These are phyloP conservation scores for Talaromyces atroroseus DNA, from an alignment of 2,329 filamentous ascomycete species.

Conservation along the genomic window DNA sequence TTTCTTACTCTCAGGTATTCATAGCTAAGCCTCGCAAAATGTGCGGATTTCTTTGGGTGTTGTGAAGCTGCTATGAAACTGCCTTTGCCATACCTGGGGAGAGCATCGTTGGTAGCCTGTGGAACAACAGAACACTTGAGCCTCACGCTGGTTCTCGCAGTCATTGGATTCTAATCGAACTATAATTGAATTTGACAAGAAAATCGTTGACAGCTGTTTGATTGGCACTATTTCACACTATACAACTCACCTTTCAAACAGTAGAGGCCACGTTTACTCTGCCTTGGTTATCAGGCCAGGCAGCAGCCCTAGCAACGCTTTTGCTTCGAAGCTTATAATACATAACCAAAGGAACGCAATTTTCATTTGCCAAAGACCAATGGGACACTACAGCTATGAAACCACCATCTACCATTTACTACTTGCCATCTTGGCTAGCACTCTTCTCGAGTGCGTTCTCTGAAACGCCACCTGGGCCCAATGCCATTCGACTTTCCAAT, in stretches of 20 bases:
- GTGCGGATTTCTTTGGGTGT: neutral
- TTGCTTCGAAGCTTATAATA: neutral
- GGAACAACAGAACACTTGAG: neutral
- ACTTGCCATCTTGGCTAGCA: slow-evolving; percentile 17
- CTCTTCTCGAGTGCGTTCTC: slow-evolving; percentile 13
- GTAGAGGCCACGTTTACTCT: neutral
- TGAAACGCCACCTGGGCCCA: slow-evolving; percentile 27
- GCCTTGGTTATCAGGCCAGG: neutral
- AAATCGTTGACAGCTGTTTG: neutral
- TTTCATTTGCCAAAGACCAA: no score
- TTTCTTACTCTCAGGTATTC: neutral
- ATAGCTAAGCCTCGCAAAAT: neutral
- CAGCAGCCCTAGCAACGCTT: neutral
- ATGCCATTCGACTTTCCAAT: slow-evolving; percentile 57
- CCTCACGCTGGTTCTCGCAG: neutral
- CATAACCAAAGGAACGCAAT: neutral
- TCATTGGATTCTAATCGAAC: neutral
- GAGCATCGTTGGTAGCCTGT: neutral
- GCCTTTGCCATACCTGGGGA: neutral
- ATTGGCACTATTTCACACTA: neutral
- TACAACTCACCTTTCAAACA: neutral
- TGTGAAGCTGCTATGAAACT: neutral
- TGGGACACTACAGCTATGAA: neutral
- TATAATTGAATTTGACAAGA: neutral
- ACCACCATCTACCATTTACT: neutral